Evolutionary conservation across 208 protist genomes (phyloP), one percentile per base, ranked within the genome.

Genomic region (Trypanosoma congolense): DNA sequence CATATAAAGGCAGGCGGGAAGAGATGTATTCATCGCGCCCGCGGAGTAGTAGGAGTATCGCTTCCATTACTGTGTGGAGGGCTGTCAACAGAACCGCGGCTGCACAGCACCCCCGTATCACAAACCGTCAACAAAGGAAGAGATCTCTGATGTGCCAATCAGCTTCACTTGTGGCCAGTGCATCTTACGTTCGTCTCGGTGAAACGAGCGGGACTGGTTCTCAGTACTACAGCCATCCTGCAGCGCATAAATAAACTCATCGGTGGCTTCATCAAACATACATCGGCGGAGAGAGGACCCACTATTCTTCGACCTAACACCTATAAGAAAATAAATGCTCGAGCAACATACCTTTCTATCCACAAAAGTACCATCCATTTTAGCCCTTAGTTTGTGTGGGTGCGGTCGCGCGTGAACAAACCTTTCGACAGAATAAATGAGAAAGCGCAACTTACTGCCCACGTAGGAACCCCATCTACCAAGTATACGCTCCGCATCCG

Each of bases 381-480:
- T 51, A 46, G 50, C 28, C 45, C 49, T 22, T 24, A 78, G 8
- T 51, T 68, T 67, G 18, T 49, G 50, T 4, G 80, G 75, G 43
- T 77, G 70, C 10, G 85, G 77, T 46, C 85, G 75, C 25, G 78
- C 77, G 38, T 92, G 78, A 16, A 73, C 55, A 36, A 80, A 24
- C 28, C 75, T 69, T 69, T 95, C 87, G 2, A 95, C 44, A 4
- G 61, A 63, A 65, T 87, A 92, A 43, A 95, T 61, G 25, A 95
- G 57, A 10, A 90, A 58, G 16, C 87, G 81, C 50, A 95, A 28
- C 42, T 82, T 80, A 65, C 83, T 92, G 48, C 75, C 68, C 3
- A 90, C 72, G 43, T 77, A 89, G 33, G 80, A 83, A 33, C 75
- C 83, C 84, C 83, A 92, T 24, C 49, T 57, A 10, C 65, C 58